A percentile compares a stretch with the other conserved stretches of the same genome.
Conservation (phyloP, 768 basidiomycete genomes). For the Lentinula aciculospora region DNA sequence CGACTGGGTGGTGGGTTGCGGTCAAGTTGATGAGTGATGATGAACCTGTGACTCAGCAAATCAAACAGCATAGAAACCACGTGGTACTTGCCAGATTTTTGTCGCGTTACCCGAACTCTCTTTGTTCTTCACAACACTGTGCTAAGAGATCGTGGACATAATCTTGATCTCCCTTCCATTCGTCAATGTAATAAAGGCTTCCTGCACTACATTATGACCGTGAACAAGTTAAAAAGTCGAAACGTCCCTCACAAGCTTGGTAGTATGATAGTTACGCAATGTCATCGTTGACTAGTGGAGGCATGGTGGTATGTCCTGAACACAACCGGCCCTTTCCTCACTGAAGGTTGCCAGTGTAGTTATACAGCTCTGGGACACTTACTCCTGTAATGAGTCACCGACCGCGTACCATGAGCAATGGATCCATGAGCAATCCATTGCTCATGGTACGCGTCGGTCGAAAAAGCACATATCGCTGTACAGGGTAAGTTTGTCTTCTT, state of each 20-base stretch:
- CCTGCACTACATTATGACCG: background rate
- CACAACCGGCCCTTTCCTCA: background rate
- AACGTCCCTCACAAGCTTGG: background rate
- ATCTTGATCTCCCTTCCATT: background rate
- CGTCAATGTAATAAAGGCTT: background rate
- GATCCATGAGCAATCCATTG: background rate
- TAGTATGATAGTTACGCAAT: background rate
- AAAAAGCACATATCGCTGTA: no score
- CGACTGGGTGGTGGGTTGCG: background rate
- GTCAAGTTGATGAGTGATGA: background rate
- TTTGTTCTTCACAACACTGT: background rate
- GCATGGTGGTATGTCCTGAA: background rate
- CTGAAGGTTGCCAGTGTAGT: background rate
- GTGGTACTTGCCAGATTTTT: background rate
- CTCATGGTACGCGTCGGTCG: background rate
- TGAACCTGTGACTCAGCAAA: background rate
- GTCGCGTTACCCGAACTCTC: background rate
- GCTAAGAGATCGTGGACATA: background rate
- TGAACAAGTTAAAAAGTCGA: background rate
- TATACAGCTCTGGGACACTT: background rate
- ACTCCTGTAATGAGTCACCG: background rate
- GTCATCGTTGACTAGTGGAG: no score
- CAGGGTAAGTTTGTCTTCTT: no score
- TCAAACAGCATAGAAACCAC: background rate
- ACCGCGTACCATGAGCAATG: constrained; percentile 1